Conservation (phyloP, 495 filamentous ascomycete genomes). For the Talaromyces borbonicus region DNA sequence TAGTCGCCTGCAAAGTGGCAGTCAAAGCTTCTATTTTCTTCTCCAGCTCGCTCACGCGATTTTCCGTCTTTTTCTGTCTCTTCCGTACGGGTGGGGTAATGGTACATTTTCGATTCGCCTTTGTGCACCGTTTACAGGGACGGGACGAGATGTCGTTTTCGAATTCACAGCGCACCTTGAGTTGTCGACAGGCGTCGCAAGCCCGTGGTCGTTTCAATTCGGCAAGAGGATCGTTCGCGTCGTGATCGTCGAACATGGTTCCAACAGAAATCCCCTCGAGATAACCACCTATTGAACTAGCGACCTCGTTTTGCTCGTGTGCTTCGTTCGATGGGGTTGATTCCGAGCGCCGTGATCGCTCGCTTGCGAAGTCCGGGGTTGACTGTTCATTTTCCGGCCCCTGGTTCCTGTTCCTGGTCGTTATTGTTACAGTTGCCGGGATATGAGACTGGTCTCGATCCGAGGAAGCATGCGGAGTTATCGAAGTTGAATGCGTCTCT, state of each 20-base stretch:
- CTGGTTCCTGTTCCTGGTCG: no score
- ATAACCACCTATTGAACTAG: not conserved
- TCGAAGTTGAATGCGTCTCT: no score
- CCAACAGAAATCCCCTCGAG: constrained; percentile 7
- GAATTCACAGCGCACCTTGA: constrained; percentile 87
- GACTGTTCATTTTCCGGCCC: no score
- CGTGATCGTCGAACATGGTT: constrained; percentile 1
- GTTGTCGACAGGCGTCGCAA: constrained; percentile 80
- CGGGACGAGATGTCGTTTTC: constrained; percentile 34
- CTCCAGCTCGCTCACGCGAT: constrained; percentile 83
- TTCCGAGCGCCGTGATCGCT: not conserved
- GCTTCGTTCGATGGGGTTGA: constrained; percentile 7
- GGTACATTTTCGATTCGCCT: constrained; percentile 68
- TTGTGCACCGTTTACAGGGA: constrained; percentile 79
- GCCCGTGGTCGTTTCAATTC: constrained; percentile 76
- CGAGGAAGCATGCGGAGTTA: no score
- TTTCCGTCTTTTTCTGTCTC: constrained; percentile 89
- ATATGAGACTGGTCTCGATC: no score
- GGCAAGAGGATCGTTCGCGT: constrained; percentile 28
- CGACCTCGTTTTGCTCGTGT: no score
- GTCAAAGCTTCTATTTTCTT: constrained; percentile 88
- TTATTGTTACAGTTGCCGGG: no score
- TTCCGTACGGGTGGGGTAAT: constrained; percentile 78
- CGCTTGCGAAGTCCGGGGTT: no score
- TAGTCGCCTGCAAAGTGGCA: constrained; percentile 56